Evolutionary conservation across 2,329 filamentous ascomycete species (phyloP), one percentile per base, ranked within the genome.

Genomic region (Ambrosiella xylebori): DNA sequence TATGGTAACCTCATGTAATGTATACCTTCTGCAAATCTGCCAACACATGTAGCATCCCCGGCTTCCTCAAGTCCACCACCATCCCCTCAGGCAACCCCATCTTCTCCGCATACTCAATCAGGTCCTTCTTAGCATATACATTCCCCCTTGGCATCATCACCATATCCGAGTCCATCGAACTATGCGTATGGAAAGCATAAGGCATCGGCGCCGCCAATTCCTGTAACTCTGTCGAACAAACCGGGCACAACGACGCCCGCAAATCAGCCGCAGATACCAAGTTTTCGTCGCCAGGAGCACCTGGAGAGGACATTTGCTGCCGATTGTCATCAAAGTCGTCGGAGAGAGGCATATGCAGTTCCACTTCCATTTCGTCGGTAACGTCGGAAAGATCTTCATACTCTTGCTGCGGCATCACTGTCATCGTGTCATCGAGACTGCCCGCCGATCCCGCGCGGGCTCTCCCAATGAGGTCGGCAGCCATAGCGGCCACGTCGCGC

Each of bases 221-320:
- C 68, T 97, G 97, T 58, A 98, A 79, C 71, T 98, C 93, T 0
- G 86, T 93, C 53, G 86, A 93, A 74, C 93, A 98, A 66, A 98
- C 97, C 2, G 93, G 93, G 65, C 93, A 98, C 47, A 97, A 82
- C 54, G 61, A 60, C 56, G 62, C 63, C 7, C 59, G 64, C 54
- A 63, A 50, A 49, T 53, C 59, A 37, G n/a, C 40, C 3, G 44
- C 13, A 47, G 44, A 15, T 13, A n/a, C 27, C 27, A 27, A 27
- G 27, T 27, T 27, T 27, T 27, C 27, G 4, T 27, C 27, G 27
- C 27, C 3, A 27, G 27, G 27, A 3, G 27, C 27, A 27, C 4
- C 27, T 4, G 27, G 27, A 27, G 27, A 27, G 27, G 27, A 27
- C 2, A 27, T 27, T 27, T 27, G 27, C 3, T 5, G 27, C 27